Base-by-base conservation (phyloP, 495 filamentous ascomycete genomes). In the Trichoderma reesei region DNA sequence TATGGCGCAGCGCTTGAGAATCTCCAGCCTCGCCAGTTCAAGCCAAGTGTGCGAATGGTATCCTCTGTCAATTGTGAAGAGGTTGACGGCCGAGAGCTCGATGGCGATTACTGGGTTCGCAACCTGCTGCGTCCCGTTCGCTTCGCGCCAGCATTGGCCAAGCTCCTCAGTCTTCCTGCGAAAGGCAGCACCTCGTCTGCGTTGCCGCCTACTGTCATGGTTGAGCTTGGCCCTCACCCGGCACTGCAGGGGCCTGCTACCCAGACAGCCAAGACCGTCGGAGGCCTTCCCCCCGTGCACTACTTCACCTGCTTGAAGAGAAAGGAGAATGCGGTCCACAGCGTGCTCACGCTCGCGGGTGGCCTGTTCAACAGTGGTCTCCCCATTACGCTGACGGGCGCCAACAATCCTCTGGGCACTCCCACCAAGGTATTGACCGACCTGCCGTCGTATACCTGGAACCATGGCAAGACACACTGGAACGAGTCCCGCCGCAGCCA, bases 141-240 rank as follows among this genome's bases (percentile, higher is more conserved):
- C 46, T 85, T 84, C 65, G 73, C 76, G 3, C 70, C 77, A 20
- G 78, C 77, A 3, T 63, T 79, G 10, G 41, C 64, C 20, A 46
- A 46, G 56, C 13, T 66, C 1, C 64, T 86, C 0, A 59, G 65
- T 33, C 66, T 67, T 60, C 66, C 79, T 8, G 67, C 67, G 11
- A 56, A 70, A 16, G 70, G 74, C 2, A 64, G 51, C n/a, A 9
- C 11, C 33, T 61, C 11, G 38, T 72, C 75, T 1, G 71, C 77
- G 51, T 73, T 80, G 67, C 38, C n/a, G 20, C 63, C 67, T 3
- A 34, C 68, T 44, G 66, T 66, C 9, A 33, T 72, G 6, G 60
- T 90, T 26, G 87, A 90, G 67, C 73, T 89, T 33, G 88, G 88
- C 0, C 86, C 88, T 26, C 87, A 90, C 66, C 73, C 79, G 7